Evolutionary conservation across 1,139 yeast genomes (phyloP), one percentile per base, ranked within the genome.

Genomic region (Kurtzmaniella quercitrusa): DNA sequence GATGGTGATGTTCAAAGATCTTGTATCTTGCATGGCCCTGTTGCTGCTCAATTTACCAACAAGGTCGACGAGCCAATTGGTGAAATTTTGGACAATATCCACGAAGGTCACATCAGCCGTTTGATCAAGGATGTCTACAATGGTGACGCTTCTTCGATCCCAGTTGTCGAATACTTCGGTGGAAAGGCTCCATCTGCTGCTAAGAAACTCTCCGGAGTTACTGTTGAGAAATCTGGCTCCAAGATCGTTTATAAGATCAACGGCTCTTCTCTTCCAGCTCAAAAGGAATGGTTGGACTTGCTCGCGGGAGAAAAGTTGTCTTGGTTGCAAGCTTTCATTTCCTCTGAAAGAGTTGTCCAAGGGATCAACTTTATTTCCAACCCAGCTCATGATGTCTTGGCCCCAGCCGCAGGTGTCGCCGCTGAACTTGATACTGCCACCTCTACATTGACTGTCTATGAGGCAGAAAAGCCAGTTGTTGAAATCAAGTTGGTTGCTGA

Each of bases 11-110:
- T 93, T 51, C 94, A 91, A 68, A 87, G 98, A 76, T 91, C 97
- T 18, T 94, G 98, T 84, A 89, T 93, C 54, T 79, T 93, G 58
- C 97, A 89, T 59, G 98, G 98, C 54, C 99, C 99, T 41, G 98
- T 94, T 56, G 95, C 98, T 55, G 97, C 96, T 56, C 91, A 84
- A 68, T 91, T 73, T 73, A 84, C 98, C 55, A 86, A 77, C 56
- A 76, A 78, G 61, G 94, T 87, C 47, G 82, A 93, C 61, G 96
- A 88, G 69, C 98, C 98, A 56, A 87, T 93, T 61, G 84, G 87
- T 66, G 87, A 84, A 40, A 89, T 93, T 54, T 71, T 93, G 72
- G 98, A 91, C 60, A 72, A 78, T 51, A 84, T 93, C 49, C 97
- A 94, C 59, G 82, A 89, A 39, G 96, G 96, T 48, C 98, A 91